A percentile compares a stretch with the other conserved stretches of the same genome.
These are phyloP conservation scores for Annulohypoxylon nitens DNA, from an alignment of 495 filamentous ascomycete species.

Conservation along the genomic window DNA sequence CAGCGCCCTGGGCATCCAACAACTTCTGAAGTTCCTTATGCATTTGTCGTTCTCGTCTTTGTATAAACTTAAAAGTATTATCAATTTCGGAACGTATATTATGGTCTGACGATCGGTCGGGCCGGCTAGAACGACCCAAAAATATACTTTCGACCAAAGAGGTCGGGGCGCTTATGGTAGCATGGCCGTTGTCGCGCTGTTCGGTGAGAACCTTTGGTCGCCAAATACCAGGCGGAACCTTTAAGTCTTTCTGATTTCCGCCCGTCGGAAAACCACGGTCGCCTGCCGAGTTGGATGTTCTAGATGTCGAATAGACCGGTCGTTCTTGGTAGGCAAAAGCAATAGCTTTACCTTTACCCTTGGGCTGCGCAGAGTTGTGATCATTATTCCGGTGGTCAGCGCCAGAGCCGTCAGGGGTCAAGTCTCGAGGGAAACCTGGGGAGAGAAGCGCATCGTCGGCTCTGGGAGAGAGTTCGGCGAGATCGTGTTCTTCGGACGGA, in stretches of 20 bases:
- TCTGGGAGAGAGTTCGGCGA: slow-evolving; percentile 58
- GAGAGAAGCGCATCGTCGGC: slow-evolving; percentile 54
- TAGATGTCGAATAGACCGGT: slow-evolving; percentile 26
- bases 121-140: slow-evolving; percentile 39
- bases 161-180: slow-evolving; percentile 12
- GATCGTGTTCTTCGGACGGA: slow-evolving; percentile 53
- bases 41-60: slow-evolving; percentile 70
- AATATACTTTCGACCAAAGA: slow-evolving; percentile 51
- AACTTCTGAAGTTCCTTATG: slow-evolving; percentile 82
- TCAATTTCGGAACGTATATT: slow-evolving; percentile 35
- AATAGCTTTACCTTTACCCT: slow-evolving; percentile 45
- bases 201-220: slow-evolving; percentile 41
- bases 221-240: slow-evolving; percentile 40
- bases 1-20: slow-evolving; percentile 87
- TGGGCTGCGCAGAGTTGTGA: slow-evolving; percentile 16
- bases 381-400: neutral
- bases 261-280: slow-evolving; percentile 6
- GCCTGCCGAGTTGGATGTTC: slow-evolving; percentile 13
- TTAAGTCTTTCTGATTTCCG: slow-evolving; percentile 12
- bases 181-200: slow-evolving; percentile 18
- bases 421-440: slow-evolving; percentile 13
- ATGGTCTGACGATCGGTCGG: slow-evolving; percentile 36
- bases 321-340: slow-evolving; percentile 43
- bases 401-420: neutral
- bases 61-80: slow-evolving; percentile 54